phyloP scores from a whole-genome alignment of 805 yeast species.

The Tetrapisispora arboricola region DNA sequence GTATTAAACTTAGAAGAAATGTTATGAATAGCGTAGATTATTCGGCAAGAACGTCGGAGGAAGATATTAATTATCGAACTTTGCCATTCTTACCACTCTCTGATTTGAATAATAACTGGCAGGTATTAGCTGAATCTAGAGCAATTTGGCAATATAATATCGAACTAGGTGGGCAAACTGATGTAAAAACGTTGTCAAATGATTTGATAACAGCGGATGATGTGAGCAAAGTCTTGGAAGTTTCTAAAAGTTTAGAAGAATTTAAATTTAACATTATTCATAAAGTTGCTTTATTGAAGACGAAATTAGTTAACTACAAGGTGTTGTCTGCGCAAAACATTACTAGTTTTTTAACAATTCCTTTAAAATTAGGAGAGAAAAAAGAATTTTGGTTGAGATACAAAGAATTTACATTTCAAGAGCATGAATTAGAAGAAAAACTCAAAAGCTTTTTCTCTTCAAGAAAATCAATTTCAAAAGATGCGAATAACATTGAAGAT shows the following conservation, averaged over 20 bases:
- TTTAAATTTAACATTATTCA: constrained; percentile 14
- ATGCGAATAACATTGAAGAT: no score
- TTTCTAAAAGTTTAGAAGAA: constrained; percentile 26
- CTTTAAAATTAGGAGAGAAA: constrained; percentile 18
- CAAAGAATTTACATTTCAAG: constrained; percentile 20
- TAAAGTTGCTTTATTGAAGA: constrained; percentile 12
- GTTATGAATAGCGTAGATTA: constrained; percentile 36
- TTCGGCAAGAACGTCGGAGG: constrained; percentile 14
- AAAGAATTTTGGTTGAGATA: constrained; percentile 20
- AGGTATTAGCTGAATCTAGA: constrained; percentile 60
- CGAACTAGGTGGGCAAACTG: constrained; percentile 30
- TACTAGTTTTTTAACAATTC: constrained; percentile 20
- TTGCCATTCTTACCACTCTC: constrained; percentile 65
- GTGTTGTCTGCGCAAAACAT: constrained; percentile 16
- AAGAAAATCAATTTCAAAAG: background rate
- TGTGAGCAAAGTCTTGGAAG: constrained; percentile 24
- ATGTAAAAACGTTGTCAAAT: constrained; percentile 35
- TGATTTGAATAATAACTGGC: constrained; percentile 31
- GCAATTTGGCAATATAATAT: constrained; percentile 50
- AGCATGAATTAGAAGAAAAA: constrained; percentile 14
- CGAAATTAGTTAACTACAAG: constrained; percentile 9
- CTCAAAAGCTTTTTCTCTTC: background rate
- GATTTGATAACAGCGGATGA: constrained; percentile 34
- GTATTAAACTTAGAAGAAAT: constrained; percentile 38
- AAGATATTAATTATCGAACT: constrained; percentile 10